Percentiles rank a stretch among this genome's conserved stretches.
phyloP scores from a whole-genome alignment of 108 stramenopile genomes.

The Nitzschia sp. region DNA sequence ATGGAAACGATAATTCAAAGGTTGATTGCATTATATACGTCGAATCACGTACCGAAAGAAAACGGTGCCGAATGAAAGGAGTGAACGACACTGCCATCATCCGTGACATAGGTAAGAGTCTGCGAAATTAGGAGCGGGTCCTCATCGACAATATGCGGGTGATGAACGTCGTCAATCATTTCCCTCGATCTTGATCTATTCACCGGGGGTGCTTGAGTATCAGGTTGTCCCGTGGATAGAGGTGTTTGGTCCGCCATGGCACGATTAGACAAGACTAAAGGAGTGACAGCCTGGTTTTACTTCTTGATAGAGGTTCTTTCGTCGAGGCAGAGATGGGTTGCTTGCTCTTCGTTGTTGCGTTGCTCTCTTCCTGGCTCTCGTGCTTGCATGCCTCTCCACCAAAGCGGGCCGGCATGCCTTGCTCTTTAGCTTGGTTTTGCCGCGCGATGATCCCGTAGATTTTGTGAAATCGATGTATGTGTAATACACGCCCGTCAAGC shows the following conservation, averaged over 20 bases:
- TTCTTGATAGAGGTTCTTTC: too few species aligned
- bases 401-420: too few species aligned
- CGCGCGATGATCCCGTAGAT: too few species aligned
- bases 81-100: constrained; percentile 80
- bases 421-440: too few species aligned
- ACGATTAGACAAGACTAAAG: not conserved
- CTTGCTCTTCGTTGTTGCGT: too few species aligned
- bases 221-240: constrained; percentile 14
- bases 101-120: constrained; percentile 86
- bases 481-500: too few species aligned
- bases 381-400: too few species aligned
- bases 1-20: not conserved
- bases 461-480: too few species aligned
- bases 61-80: constrained; percentile 82
- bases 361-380: too few species aligned
- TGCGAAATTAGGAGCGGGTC: constrained; percentile 88
- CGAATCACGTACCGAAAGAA: constrained; percentile 58
- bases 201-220: constrained; percentile 9
- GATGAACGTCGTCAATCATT: constrained; percentile 31
- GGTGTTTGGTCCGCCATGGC: constrained; percentile 25
- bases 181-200: constrained; percentile 33
- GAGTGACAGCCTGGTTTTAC: too few species aligned
- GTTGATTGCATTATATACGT: not conserved
- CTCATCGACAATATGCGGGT: constrained; percentile 53
- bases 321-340: too few species aligned